Evolutionary conservation across 1,139 yeast genomes (phyloP).

Genomic region (Lodderomyces theae): DNA sequence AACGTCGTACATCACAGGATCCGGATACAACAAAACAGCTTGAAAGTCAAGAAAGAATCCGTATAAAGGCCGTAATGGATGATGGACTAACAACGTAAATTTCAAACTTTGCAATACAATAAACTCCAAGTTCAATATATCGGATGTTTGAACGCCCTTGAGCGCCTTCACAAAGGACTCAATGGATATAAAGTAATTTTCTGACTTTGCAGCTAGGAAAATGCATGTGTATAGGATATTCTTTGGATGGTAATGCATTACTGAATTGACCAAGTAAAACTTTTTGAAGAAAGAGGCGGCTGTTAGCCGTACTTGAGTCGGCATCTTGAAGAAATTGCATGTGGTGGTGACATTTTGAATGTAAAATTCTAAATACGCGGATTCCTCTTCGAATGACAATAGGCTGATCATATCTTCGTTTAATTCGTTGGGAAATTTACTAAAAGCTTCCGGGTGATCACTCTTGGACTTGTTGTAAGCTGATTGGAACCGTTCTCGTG

Average conservation of each 20-base stretch:
- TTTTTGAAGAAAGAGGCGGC: constrained; percentile 80
- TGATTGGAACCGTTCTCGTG: constrained; percentile 35
- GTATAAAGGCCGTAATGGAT: constrained; percentile 81
- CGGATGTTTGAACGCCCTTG: constrained; percentile 61
- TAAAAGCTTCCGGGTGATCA: constrained; percentile 29
- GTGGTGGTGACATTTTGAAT: constrained; percentile 65
- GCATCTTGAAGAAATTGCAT: constrained; percentile 45
- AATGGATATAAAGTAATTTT: constrained; percentile 83
- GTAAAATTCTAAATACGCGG: constrained; percentile 62
- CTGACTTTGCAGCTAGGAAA: constrained; percentile 89
- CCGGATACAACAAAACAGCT: constrained; percentile 47
- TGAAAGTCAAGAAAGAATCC: constrained; percentile 92
- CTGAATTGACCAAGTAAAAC: constrained; percentile 75
- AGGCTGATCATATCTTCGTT: constrained; percentile 35
- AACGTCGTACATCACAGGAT: constrained; percentile 36
- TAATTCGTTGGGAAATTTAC: constrained; percentile 22
- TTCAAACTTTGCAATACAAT: constrained; percentile 67
- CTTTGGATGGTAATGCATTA: constrained; percentile 86
- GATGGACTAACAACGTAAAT: constrained; percentile 83
- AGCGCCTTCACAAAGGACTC: constrained; percentile 74
- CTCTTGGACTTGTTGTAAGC: constrained; percentile 26
- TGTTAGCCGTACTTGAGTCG: constrained; percentile 63
- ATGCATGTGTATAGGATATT: constrained; percentile 79
- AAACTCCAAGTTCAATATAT: constrained; percentile 77
- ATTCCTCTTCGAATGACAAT: constrained; percentile 67